These are phyloP conservation scores for Ophiostoma perfectum DNA, from an alignment of 2,329 filamentous ascomycete genomes.

Conservation along the genomic window DNA sequence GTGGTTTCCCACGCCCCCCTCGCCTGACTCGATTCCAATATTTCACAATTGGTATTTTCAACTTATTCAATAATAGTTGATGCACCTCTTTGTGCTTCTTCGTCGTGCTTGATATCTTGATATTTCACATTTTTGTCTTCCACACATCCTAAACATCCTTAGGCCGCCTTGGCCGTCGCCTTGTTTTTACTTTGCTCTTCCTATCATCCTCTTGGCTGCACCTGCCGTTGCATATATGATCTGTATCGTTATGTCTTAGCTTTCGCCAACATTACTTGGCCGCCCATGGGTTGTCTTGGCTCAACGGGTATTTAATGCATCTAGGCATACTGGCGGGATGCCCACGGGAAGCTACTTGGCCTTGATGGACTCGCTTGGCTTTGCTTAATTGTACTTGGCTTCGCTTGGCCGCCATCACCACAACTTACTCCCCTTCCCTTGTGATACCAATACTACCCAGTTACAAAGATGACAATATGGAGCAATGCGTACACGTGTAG, in stretches of 20 bases:
- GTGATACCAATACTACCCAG: background rate
- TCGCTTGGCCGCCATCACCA: background rate
- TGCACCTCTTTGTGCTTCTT: background rate
- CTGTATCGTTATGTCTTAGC: background rate
- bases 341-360: conserved; percentile 1
- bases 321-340: background rate
- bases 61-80: background rate
- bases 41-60: background rate
- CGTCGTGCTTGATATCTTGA: background rate
- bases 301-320: background rate
- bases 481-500: too few relatives aligned
- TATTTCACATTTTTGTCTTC: background rate
- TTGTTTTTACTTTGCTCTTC: background rate
- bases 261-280: background rate
- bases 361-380: conserved; percentile 15
- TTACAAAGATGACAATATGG: too few relatives aligned
- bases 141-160: background rate
- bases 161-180: conserved; percentile 14
- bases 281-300: background rate
- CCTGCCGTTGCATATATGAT: background rate
- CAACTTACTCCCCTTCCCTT: background rate
- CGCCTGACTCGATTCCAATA: background rate
- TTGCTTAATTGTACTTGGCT: conserved; percentile 15
- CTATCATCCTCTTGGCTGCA: background rate
- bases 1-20: background rate